Evolutionary conservation across 2,329 filamentous ascomycete genomes (phyloP), one percentile per base, ranked within the genome.

Genomic region (Anthostomella pinea): DNA sequence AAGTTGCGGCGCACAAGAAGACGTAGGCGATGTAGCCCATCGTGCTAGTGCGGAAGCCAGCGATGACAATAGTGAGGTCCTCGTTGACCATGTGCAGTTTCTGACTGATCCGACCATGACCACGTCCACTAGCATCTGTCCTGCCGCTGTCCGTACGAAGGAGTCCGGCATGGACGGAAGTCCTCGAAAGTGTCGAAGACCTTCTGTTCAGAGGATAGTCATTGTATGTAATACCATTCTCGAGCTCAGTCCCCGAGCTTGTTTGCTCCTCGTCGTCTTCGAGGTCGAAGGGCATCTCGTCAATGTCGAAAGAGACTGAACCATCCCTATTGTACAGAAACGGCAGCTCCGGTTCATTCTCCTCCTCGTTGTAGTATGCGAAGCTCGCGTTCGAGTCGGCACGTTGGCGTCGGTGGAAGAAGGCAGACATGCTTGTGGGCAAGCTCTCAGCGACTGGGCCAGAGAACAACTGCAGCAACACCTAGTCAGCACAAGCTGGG

Each of bases 361-460:
- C 70, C 17, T 86, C 82, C 44, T 87, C 79, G 41, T 87, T 83
- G 57, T 93, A 94, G 64, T 88, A 96, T 2, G 88, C 81, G 62
- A 96, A 97, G 64, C 88, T 96, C 18, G 90, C 71, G 5, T 77
- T 88, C 10, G 91, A 97, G 56, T 90, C 87, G 49, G 87, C 82
- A 53, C 91, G 81, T 23, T 73, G 71, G 41, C 89, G 79, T 41
- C 88, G 86, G 63, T 95, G 90, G 30, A 81, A 83, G 60, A 98
- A 98, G 20, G 88, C 85, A n/a, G 88, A 89, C 22, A 90, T 75
- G 58, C 90, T 96, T 8, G 87, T 93, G 2, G 93, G 93, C n/a
- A 98, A 78, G 58, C 89, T 96, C 67, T 98, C 93, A 36, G 89
- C 90, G 56, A 96, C 82, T 6, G 91, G 93, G 6, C 93, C 93